Conservation (phyloP, 345 rosid genomes). For the Eucalyptus pauciflora region DNA sequence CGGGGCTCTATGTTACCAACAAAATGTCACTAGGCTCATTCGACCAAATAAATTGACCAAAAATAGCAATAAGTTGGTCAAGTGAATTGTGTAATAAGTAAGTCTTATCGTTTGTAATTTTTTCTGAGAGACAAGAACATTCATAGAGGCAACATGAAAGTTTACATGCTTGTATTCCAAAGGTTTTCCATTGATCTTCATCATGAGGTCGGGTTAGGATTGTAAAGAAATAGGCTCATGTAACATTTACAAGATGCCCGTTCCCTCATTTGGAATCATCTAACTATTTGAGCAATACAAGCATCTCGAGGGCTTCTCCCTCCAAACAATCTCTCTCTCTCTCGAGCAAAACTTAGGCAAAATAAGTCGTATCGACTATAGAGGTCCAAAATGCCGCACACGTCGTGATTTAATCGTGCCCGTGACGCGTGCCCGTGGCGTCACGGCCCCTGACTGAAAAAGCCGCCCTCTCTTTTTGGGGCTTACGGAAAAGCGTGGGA, state of each 20-base stretch:
- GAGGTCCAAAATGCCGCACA: background rate
- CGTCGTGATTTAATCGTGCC: background rate
- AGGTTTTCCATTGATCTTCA: background rate
- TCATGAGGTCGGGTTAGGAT: background rate
- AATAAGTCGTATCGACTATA: background rate
- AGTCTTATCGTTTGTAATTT: accelerated
- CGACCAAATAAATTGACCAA: background rate
- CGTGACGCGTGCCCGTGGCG: background rate
- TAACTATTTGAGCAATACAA: background rate
- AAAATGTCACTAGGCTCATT: background rate
- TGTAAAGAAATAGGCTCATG: background rate
- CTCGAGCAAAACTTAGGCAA: background rate
- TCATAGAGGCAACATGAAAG: background rate
- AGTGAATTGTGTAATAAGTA: too few relatives aligned
- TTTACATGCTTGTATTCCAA: background rate
- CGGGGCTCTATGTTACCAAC: accelerated
- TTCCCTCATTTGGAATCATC: background rate
- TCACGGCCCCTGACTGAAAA: background rate
- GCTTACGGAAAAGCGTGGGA: background rate
- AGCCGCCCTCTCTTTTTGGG: background rate
- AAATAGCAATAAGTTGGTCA: background rate
- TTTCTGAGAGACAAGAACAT: background rate
- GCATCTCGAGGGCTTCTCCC: background rate
- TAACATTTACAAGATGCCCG: background rate
- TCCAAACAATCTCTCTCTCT: background rate